A percentile compares a stretch with the other conserved stretches of the same genome.
phyloP scores from a whole-genome alignment of 2,329 filamentous ascomycete species.

The Ophiosphaerella korrae region DNA sequence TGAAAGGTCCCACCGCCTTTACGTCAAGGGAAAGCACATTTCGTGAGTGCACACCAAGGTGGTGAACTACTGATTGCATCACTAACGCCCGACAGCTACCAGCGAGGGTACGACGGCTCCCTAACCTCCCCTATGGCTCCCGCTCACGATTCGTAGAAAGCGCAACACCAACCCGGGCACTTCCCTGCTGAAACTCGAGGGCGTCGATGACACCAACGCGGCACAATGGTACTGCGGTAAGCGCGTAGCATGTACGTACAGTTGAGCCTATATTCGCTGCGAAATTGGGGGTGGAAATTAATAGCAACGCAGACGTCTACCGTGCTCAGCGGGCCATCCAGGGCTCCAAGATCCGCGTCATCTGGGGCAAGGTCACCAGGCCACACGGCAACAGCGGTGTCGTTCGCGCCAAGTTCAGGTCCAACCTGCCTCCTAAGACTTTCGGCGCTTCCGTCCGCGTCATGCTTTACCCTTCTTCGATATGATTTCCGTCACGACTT shows the following conservation, averaged over 20 bases:
- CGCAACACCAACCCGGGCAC: slow-evolving; percentile 88
- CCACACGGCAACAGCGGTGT: slow-evolving; percentile 98
- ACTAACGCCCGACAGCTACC: slow-evolving; percentile 62
- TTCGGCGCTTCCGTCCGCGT: slow-evolving; percentile 87
- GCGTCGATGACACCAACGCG: slow-evolving; percentile 86
- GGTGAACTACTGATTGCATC: slow-evolving; percentile 50
- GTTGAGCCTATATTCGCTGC: background rate
- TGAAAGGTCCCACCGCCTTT: slow-evolving; percentile 48
- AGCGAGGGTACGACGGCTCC: slow-evolving; percentile 63
- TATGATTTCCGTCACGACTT: slow-evolving; percentile 65
- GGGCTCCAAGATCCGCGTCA: slow-evolving; percentile 96
- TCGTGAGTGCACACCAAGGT: slow-evolving; percentile 72
- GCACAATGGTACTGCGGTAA: slow-evolving; percentile 97
- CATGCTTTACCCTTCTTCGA: slow-evolving; percentile 97
- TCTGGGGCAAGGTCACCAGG: slow-evolving; percentile 94
- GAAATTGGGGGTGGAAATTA: slow-evolving; percentile 11
- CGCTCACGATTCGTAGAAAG: slow-evolving; percentile 60
- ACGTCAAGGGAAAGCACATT: slow-evolving; percentile 83
- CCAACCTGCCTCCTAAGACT: slow-evolving; percentile 93
- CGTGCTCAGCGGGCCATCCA: slow-evolving; percentile 92
- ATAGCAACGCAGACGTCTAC: slow-evolving; percentile 70
- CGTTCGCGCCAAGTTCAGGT: slow-evolving; percentile 95
- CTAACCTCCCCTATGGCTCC: slow-evolving; percentile 8
- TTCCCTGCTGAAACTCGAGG: slow-evolving; percentile 97
- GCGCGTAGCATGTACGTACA: slow-evolving; percentile 76